Base-by-base conservation (phyloP, 2,329 filamentous ascomycete genomes). In the Diplocarpon mali region DNA sequence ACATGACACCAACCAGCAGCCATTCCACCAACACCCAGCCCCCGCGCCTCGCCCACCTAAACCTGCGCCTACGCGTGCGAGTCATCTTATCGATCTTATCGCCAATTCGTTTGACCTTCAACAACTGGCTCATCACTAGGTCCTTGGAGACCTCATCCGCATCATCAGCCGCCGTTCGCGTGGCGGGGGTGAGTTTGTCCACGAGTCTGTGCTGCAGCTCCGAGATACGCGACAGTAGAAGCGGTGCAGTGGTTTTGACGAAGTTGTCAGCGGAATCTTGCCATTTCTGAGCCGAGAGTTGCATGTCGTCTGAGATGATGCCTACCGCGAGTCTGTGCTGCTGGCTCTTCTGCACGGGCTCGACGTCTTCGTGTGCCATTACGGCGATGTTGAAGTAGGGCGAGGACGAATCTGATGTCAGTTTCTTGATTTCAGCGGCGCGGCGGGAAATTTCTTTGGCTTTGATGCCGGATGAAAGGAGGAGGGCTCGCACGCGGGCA, bases 11-110 rank as follows among this genome's bases (percentile, higher is more conserved):
- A 32, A 96, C 78, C 14, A 96, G 72, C 40, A 78, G 68, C 87
- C 88, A 95, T 68, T 96, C 90, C 13, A 95, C 76, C 15, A 82
- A 65, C 44, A 88, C 78, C 75, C 88, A 96, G 12, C 86, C 81
- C 0, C 79, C 77, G 12, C 85, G 71, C 32, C 86, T 71, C 17
- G 88, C 64, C 78, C 86, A 88, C 44, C 85, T 72, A 58, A 92
- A 78, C 46, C 77, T 66, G 27, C 78, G 65, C 12, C 78, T 71
- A 42, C 87, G 72, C 47, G 83, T 72, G 47, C 85, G 72, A 41
- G 88, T 72, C 69, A 85, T 80, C 58, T 83, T 76, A 47, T 92
- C 73, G 48, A 95, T 84, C 13, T 78, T 75, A 60, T 95, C 88
- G 38, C 80, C 76, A 32, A 94, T 76, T 35, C 78, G 74, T 65